Evolutionary conservation across 768 basidiomycete genomes (phyloP), one percentile per base, ranked within the genome.

Genomic region (Hericium alpestre): DNA sequence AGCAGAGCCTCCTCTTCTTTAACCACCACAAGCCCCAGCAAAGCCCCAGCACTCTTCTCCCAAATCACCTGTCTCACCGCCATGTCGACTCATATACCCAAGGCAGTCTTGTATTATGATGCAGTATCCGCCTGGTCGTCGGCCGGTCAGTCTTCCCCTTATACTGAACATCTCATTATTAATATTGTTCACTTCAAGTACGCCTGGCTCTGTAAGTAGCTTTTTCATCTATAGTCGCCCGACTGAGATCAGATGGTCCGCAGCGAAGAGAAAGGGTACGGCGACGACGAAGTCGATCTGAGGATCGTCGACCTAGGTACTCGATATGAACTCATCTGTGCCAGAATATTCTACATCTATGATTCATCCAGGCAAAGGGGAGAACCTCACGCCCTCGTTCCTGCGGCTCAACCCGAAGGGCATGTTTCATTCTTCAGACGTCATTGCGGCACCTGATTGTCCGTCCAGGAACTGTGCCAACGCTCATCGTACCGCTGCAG

Each of bases 201-300:
- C 60, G 55, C 51, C n/a, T 63, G 10, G 55, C 57, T n/a, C 37
- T 63, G 62, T 63, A 61, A 41, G 62, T 58, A 13, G 12, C 8
- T 25, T 40, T n/a, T 38, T 32, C 51, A n/a, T 37, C 23, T 13
- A 32, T 16, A 25, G 23, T 51, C 25, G 22, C n/a, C 8, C n/a
- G 4, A 22, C 41, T 23, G 9, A 46, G 4, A 12, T 41, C 4
- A 47, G 37, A 38, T 25, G 47, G 15, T 51, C 37, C 15, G n/a
- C 62, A 77, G 78, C 13, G 70, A 72, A 59, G 92, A 94, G 71
- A 94, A 94, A 67, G 92, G 92, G 1, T 94, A 93, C 64, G 83
- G 81, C 3, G 65, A 75, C 27, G 87, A 91, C 66, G 92, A 93
- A 63, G 66, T 90, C 38, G 81, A 86, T 63, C 71, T 82, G 61